Percentiles rank a stretch among this genome's conserved stretches.
These are phyloP conservation scores for Sporothrix sp. DNA, from an alignment of 2,329 filamentous ascomycete species.

Conservation along the genomic window DNA sequence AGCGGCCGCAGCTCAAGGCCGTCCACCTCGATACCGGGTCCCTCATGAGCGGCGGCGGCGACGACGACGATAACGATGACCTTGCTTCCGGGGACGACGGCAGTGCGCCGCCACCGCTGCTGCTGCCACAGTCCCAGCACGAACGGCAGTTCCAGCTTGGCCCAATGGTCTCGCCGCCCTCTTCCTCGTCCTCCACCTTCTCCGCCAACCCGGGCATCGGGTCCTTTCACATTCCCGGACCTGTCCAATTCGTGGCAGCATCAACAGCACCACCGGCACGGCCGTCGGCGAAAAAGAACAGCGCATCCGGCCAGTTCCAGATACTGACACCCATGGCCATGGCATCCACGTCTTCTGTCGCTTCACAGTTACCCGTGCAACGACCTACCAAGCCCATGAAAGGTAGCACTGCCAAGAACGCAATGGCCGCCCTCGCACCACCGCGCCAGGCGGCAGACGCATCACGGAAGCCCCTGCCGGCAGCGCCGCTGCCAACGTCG, in stretches of 20 bases:
- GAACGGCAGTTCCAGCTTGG: slow-evolving; percentile 10
- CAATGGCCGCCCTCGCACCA: background rate
- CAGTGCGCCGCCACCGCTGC: background rate
- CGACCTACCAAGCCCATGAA: background rate
- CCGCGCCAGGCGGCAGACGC: background rate
- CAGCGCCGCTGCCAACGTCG: background rate
- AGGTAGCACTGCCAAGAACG: background rate
- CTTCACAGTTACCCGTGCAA: background rate
- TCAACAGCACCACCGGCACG: background rate
- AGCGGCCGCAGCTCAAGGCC: slow-evolving; percentile 35
- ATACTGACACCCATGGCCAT: slow-evolving; percentile 1
- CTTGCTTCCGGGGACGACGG: background rate
- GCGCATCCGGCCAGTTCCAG: slow-evolving; percentile 3
- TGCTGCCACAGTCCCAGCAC: slow-evolving; percentile 7
- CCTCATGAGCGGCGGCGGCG: slow-evolving; percentile 1
- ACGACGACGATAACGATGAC: slow-evolving; percentile 11
- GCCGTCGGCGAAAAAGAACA: background rate
- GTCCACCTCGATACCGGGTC: slow-evolving; percentile 13
- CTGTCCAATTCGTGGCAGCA: background rate
- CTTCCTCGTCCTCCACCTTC: slow-evolving; percentile 3
- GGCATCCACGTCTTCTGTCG: background rate
- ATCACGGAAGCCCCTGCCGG: background rate
- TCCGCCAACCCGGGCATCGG: background rate
- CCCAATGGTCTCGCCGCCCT: slow-evolving; percentile 2
- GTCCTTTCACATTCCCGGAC: slow-evolving; percentile 3